phyloP scores from a whole-genome alignment of 495 filamentous ascomycete genomes.

The Neurospora sublineolata region DNA sequence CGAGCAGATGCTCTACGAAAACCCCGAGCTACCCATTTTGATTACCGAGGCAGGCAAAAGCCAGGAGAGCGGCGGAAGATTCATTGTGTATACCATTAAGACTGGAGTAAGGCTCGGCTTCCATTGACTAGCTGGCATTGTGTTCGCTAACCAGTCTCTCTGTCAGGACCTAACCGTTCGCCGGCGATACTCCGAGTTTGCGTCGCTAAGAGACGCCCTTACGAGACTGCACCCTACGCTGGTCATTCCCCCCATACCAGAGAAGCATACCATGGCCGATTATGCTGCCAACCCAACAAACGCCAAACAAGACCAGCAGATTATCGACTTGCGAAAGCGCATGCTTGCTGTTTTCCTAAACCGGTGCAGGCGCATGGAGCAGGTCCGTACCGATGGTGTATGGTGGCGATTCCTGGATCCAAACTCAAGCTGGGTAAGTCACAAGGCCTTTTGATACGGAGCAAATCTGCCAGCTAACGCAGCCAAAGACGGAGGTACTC shows the following conservation, averaged over 20 bases:
- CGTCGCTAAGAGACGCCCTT: slow-evolving; percentile 79
- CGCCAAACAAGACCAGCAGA: slow-evolving; percentile 91
- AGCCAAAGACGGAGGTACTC: slow-evolving; percentile 72
- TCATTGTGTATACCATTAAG: slow-evolving; percentile 91
- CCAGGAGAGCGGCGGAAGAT: slow-evolving; percentile 73
- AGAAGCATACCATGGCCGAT: slow-evolving; percentile 97
- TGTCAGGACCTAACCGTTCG: slow-evolving; percentile 87
- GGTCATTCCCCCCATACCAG: slow-evolving; percentile 90
- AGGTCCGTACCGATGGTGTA: slow-evolving; percentile 85
- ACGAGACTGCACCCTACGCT: slow-evolving; percentile 86
- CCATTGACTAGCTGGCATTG: neutral
- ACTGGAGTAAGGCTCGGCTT: slow-evolving; percentile 59
- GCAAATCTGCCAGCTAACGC: slow-evolving; percentile 19
- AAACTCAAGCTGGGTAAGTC: slow-evolving; percentile 90
- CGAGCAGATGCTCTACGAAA: slow-evolving; percentile 92
- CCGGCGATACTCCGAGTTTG: slow-evolving; percentile 91
- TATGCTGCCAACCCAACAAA: slow-evolving; percentile 96
- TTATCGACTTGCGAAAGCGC: slow-evolving; percentile 89
- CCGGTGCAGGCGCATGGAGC: slow-evolving; percentile 82
- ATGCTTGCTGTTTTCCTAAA: slow-evolving; percentile 95
- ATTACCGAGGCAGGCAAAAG: slow-evolving; percentile 96
- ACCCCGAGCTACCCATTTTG: slow-evolving; percentile 74
- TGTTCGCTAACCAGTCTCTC: slow-evolving; percentile 10
- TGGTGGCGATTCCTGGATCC: slow-evolving; percentile 97
- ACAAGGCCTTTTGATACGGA: neutral